phyloP scores from a whole-genome alignment of 1,284 basidiomycete genomes.

The Irpex sp. region DNA sequence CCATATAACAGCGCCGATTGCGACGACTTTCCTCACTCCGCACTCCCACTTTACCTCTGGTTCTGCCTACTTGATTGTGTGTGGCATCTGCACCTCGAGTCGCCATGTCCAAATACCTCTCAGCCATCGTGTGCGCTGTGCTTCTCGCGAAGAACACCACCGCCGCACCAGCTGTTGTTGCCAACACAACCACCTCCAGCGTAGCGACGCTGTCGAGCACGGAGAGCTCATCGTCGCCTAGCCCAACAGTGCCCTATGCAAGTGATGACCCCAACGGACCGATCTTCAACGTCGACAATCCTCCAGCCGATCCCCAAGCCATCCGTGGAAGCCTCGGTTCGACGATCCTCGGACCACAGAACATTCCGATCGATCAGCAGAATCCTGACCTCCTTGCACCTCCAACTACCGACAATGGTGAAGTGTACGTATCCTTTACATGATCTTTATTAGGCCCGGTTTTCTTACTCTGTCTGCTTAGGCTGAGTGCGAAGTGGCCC shows the following conservation, averaged over 20 bases:
- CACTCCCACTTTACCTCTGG: neutral
- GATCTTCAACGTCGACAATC: constrained; percentile 25
- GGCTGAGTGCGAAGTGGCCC: constrained; percentile 11
- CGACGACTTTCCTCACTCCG: neutral
- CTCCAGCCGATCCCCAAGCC: constrained; percentile 29
- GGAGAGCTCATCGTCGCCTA: neutral
- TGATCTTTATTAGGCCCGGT: neutral
- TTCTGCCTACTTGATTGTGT: neutral
- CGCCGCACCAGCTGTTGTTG: constrained; percentile 3
- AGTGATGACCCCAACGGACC: constrained; percentile 15
- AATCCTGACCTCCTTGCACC: neutral
- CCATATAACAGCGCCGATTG: neutral
- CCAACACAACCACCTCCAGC: neutral
- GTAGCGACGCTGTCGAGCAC: neutral
- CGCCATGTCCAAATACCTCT: neutral
- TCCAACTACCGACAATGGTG: neutral
- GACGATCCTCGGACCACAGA: constrained; percentile 39
- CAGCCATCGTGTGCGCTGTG: constrained; percentile 8
- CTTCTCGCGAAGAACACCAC: constrained; percentile 3
- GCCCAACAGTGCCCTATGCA: constrained; percentile 15
- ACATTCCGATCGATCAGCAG: neutral
- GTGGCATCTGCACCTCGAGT: neutral
- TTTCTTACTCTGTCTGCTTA: neutral
- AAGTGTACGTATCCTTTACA: neutral
- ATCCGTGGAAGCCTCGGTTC: constrained; percentile 36